phyloP scores from a whole-genome alignment of 2,329 filamentous ascomycete species.

The Tolypocladium guangdongense region DNA sequence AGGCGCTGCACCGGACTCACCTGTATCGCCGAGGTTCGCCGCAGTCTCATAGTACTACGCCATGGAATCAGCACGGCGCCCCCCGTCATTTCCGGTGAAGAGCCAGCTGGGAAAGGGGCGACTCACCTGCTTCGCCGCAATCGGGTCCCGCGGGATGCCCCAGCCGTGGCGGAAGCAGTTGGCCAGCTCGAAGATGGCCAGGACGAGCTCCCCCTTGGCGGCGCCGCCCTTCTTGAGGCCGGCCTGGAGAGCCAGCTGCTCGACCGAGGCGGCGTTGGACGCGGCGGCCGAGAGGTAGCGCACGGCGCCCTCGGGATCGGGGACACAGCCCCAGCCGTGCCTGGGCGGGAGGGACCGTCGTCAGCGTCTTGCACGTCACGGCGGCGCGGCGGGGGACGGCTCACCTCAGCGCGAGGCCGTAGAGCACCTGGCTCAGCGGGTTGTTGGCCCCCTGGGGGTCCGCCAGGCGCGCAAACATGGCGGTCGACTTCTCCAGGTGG shows the following conservation, averaged over 20 bases:
- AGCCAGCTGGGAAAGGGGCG: not conserved
- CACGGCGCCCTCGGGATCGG: conserved; percentile 63
- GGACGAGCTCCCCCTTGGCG: conserved; percentile 89
- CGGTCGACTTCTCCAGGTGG: conserved; percentile 67
- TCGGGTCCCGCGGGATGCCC: conserved; percentile 77
- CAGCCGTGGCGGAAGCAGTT: conserved; percentile 92
- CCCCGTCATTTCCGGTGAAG: not conserved
- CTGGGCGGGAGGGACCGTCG: conserved; percentile 29
- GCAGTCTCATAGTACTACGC: conserved; percentile 90
- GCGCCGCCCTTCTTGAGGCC: conserved; percentile 88
- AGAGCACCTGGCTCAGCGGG: conserved; percentile 88
- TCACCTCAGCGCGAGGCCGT: conserved; percentile 80
- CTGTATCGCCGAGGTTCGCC: conserved; percentile 86
- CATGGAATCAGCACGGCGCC: conserved; percentile 14
- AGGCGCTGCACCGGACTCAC: conserved; percentile 26
- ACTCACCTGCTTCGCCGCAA: conserved; percentile 65
- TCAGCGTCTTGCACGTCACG: conserved; percentile 7
- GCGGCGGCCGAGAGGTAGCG: conserved; percentile 81
- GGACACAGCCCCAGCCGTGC: conserved; percentile 83
- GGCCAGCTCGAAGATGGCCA: conserved; percentile 91
- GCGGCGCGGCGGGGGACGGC: conserved; percentile 14
- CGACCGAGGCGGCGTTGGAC: conserved; percentile 78
- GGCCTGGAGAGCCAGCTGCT: conserved; percentile 72
- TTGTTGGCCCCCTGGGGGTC: conserved; percentile 81
- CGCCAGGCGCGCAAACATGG: conserved; percentile 73